A percentile compares a stretch with the other conserved stretches of the same genome.
phyloP scores from a whole-genome alignment of 176 grass and related monocot genomes.

The Cocos nucifera region DNA sequence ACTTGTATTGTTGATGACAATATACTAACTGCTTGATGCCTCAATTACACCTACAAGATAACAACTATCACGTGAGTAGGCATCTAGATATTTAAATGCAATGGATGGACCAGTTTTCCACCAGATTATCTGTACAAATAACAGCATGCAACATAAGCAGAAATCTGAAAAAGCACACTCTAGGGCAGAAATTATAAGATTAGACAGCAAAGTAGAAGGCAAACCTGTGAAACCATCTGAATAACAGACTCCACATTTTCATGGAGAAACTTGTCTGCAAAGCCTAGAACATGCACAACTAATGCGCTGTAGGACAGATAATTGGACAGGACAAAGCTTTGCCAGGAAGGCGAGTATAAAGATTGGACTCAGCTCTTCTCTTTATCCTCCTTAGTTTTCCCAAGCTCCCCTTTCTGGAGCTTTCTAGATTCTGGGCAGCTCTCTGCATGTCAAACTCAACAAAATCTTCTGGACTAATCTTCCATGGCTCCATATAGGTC shows the following conservation, averaged over 20 bases:
- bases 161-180: too few species aligned
- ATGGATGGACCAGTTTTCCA: too few species aligned
- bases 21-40: too few species aligned
- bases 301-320: constrained; percentile 86
- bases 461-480: constrained; percentile 44
- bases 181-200: too few species aligned
- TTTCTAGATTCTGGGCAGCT: constrained; percentile 16
- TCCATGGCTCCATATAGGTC: constrained; percentile 83
- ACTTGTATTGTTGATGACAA: too few species aligned
- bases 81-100: too few species aligned
- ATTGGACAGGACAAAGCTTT: constrained; percentile 63
- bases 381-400: constrained; percentile 9
- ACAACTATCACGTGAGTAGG: too few species aligned
- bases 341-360: constrained; percentile 41
- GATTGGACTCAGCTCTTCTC: constrained; percentile 6
- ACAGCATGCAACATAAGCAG: too few species aligned
- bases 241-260: constrained; percentile 50
- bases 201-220: constrained; percentile 3
- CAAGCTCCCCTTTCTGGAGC: neutral
- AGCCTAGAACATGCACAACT: constrained; percentile 80
- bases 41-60: too few species aligned
- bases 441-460: constrained; percentile 28
- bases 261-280: constrained; percentile 89
- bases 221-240: constrained; percentile 64
- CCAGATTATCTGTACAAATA: too few species aligned